Evolutionary conservation across 805 yeast species (phyloP).

Genomic region (Cyberlindnera saturnus): DNA sequence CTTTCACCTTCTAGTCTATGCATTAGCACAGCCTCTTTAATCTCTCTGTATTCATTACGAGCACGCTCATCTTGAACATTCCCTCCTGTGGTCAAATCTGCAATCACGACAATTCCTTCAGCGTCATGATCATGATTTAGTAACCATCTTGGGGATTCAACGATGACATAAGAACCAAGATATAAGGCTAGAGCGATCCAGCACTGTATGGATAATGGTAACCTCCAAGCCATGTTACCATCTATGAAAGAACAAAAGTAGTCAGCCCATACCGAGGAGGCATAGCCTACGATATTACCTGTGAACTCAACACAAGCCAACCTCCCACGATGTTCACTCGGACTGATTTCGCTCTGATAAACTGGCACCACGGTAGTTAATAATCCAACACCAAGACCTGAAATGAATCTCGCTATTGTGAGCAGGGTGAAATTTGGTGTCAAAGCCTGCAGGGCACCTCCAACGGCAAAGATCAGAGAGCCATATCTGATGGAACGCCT

Average conservation of each 20-base stretch:
- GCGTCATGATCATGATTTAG: slow-evolving; percentile 71
- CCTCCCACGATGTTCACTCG: slow-evolving; percentile 79
- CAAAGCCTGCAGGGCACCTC: slow-evolving; percentile 69
- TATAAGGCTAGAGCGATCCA: slow-evolving; percentile 63
- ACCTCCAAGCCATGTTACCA: slow-evolving; percentile 64
- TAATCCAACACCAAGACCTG: slow-evolving; percentile 86
- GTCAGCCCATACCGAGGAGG: slow-evolving; percentile 83
- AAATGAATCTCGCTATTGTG: slow-evolving; percentile 68
- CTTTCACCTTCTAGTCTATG: slow-evolving; percentile 78
- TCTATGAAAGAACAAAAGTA: slow-evolving; percentile 64
- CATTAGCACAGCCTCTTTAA: slow-evolving; percentile 72
- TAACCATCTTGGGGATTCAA: slow-evolving; percentile 89
- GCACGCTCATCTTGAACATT: slow-evolving; percentile 66
- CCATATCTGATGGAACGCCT: slow-evolving; percentile 76
- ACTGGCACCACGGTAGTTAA: slow-evolving; percentile 81
- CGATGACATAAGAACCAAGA: slow-evolving; percentile 70
- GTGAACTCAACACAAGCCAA: slow-evolving; percentile 85
- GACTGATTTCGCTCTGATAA: slow-evolving; percentile 84
- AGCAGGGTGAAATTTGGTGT: slow-evolving; percentile 48
- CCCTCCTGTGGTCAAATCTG: slow-evolving; percentile 76
- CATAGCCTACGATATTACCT: slow-evolving; percentile 78
- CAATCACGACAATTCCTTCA: slow-evolving; percentile 82
- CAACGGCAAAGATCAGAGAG: slow-evolving; percentile 68
- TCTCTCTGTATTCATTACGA: slow-evolving; percentile 65
- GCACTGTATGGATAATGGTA: slow-evolving; percentile 74